phyloP scores from a whole-genome alignment of 2,329 filamentous ascomycete genomes.

The Biscogniauxia marginata region DNA sequence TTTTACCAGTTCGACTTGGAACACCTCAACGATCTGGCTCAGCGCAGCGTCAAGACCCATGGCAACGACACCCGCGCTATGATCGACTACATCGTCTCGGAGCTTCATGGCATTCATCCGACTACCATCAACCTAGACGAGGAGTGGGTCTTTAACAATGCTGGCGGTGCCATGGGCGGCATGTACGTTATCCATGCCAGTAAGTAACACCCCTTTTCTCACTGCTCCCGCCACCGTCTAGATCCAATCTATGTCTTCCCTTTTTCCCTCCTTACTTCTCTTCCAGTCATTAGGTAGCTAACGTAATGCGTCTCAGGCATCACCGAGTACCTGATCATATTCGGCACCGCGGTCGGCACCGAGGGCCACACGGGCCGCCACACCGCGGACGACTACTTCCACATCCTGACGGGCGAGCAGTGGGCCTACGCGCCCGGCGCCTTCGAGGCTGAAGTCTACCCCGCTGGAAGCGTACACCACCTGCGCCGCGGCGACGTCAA shows the following conservation, averaged over 20 bases:
- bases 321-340: constrained; percentile 89
- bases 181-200: constrained; percentile 90
- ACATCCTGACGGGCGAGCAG: constrained; percentile 79
- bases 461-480: constrained; percentile 68
- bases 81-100: constrained; percentile 66
- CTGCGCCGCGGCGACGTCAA: constrained; percentile 69
- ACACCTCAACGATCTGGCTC: constrained; percentile 67
- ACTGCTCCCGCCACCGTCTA: constrained; percentile 1
- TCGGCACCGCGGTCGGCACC: constrained; percentile 79
- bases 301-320: too few relatives aligned
- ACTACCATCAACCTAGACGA: constrained; percentile 66
- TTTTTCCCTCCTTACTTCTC: neutral
- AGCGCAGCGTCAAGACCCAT: constrained; percentile 64
- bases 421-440: constrained; percentile 69
- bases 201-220: constrained; percentile 41
- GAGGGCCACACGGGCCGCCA: constrained; percentile 87
- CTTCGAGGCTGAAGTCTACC: constrained; percentile 69
- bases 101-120: constrained; percentile 56
- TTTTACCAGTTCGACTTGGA: constrained; percentile 76
- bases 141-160: constrained; percentile 92
- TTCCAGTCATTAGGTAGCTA: too few relatives aligned
- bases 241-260: constrained; percentile 1
- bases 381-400: constrained; percentile 92
- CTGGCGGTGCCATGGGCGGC: constrained; percentile 85
- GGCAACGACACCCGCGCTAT: constrained; percentile 73